These are phyloP conservation scores for Phytophthora sansomeana DNA, from an alignment of 352 stramenopile species.

Conservation along the genomic window DNA sequence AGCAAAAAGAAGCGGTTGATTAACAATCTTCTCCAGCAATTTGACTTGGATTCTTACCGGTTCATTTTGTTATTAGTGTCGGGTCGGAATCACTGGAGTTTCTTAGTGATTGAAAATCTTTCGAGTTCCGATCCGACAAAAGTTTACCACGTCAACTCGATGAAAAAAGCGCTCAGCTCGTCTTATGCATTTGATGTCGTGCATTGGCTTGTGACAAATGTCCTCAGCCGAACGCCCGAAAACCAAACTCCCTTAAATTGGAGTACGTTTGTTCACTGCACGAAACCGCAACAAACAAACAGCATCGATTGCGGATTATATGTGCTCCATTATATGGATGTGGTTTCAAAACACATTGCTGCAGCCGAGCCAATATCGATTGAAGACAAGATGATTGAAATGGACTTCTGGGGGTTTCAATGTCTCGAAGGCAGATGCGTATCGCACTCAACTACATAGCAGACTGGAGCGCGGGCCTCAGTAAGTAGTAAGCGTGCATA, in stretches of 20 bases:
- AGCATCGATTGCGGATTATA: slow-evolving; percentile 4
- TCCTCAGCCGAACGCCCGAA: neutral
- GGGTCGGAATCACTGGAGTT: slow-evolving; percentile 7
- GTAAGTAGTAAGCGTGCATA: too few species aligned
- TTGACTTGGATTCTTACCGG: neutral
- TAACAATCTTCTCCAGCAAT: neutral
- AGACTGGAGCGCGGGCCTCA: too few species aligned
- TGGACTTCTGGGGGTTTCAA: too few species aligned
- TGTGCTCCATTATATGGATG: too few species aligned
- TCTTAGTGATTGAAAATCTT: neutral
- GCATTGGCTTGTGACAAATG: neutral
- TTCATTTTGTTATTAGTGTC: neutral
- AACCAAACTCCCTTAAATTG: neutral
- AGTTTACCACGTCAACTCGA: slow-evolving; percentile 7
- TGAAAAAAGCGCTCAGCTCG: slow-evolving; percentile 2
- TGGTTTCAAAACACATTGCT: too few species aligned
- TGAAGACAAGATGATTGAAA: too few species aligned
- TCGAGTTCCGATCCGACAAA: neutral
- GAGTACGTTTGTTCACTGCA: neutral
- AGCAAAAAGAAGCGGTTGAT: neutral
- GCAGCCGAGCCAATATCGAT: too few species aligned
- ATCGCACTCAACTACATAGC: too few species aligned
- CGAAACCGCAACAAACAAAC: slow-evolving; percentile 12
- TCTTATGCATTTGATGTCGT: neutral
- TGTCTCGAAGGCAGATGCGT: too few species aligned